These are phyloP conservation scores for carrot (Daucus carota) DNA, from an alignment of 129 eudicot species.

Conservation along the genomic window DNA sequence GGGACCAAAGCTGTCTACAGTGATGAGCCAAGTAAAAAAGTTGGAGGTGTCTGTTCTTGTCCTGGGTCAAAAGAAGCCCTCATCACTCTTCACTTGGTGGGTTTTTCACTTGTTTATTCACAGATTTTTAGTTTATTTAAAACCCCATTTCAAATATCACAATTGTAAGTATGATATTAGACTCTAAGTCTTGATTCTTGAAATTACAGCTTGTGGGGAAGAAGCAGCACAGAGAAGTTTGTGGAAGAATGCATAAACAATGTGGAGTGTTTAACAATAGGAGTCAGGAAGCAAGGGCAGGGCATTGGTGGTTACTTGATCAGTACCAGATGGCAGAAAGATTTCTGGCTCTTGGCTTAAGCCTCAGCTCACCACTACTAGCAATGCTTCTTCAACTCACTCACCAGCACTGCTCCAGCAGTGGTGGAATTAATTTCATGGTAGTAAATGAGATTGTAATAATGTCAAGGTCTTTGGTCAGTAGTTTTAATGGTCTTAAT, in stretches of 20 bases:
- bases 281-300: constrained; percentile 80
- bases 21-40: constrained; percentile 96
- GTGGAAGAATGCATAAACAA: constrained; percentile 76
- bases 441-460: not conserved
- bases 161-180: not conserved
- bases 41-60: constrained; percentile 85
- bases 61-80: constrained; percentile 67
- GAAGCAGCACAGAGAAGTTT: constrained; percentile 66
- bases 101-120: constrained; percentile 4
- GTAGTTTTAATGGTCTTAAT: not conserved
- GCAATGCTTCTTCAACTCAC: no score
- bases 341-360: constrained; percentile 89
- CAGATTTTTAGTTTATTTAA: not conserved
- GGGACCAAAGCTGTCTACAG: constrained; percentile 75
- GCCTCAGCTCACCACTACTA: not conserved
- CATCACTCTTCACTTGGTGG: constrained; percentile 51
- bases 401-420: no score
- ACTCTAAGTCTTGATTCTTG: not conserved
- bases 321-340: constrained; percentile 94
- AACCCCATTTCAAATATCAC: not conserved
- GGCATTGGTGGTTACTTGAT: constrained; percentile 92
- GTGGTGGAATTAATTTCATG: not conserved
- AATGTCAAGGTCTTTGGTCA: not conserved
- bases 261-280: constrained; percentile 81
- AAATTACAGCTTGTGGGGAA: constrained; percentile 55